These are phyloP conservation scores for Ogataea trehaloabstinens DNA, from an alignment of 805 yeast species.

Conservation along the genomic window DNA sequence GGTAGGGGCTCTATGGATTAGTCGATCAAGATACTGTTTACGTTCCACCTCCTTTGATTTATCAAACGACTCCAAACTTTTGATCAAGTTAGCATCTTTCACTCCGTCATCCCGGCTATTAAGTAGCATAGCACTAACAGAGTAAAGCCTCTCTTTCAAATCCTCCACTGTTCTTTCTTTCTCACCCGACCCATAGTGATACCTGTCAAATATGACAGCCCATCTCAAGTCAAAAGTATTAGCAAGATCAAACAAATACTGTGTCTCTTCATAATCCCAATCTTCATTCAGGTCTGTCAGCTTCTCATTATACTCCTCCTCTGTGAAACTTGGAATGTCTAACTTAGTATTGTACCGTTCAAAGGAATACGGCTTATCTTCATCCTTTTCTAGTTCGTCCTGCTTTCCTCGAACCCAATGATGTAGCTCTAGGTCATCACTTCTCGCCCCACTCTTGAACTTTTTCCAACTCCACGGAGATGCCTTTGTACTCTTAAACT, in stretches of 20 bases:
- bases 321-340: conserved; percentile 67
- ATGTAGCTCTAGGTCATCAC: conserved; percentile 49
- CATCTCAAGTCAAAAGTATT: conserved; percentile 59
- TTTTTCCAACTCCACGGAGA: conserved; percentile 78
- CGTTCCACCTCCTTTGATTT: conserved; percentile 73
- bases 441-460: conserved; percentile 56
- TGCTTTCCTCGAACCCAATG: conserved; percentile 83
- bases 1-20: conserved; percentile 84
- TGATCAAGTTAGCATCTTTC: conserved; percentile 48
- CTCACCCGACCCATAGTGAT: conserved; percentile 39
- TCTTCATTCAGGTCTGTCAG: conserved; percentile 31
- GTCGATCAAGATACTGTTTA: conserved; percentile 72
- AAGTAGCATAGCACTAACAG: conserved; percentile 57
- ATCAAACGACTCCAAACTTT: conserved; percentile 61
- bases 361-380: conserved; percentile 54
- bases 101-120: conserved; percentile 34
- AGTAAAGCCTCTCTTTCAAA: conserved; percentile 76
- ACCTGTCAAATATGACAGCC: conserved; percentile 66
- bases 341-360: conserved; percentile 70
- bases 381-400: conserved; percentile 31
- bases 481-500: conserved; percentile 59
- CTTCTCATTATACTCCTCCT: conserved; percentile 54
- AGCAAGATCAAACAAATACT: conserved; percentile 72
- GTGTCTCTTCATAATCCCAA: conserved; percentile 81
- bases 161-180: conserved; percentile 66